Base-by-base conservation (phyloP, 352 stramenopile genomes). In the Achlya hypogyna region DNA sequence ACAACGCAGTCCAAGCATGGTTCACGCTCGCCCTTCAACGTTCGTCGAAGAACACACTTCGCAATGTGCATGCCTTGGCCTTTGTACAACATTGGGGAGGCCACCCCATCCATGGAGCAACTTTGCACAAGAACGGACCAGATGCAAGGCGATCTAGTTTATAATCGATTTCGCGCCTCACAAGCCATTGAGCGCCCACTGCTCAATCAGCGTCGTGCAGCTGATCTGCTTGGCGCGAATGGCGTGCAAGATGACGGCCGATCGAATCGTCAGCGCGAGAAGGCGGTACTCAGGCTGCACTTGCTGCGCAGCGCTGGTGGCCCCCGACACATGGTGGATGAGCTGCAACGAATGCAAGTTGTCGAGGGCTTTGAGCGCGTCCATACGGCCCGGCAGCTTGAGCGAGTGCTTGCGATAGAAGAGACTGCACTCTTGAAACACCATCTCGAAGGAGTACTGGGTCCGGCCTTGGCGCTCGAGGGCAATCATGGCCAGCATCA, bases 361-460 rank as follows among this genome's bases (percentile, higher is more conserved):
- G 54, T 89, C 81, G 4, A 91, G 74, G n/a, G 84, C 82, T 69
- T 81, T 78, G 43, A 89, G 82, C 1, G 80, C 79, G 29, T 93
- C 83, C n/a, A 76, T 78, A 34, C 82, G 78, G 22, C 79, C 88
- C 29, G 82, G 83, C 43, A 89, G 72, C 6, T 69, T 45, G 9
- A 89, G 74, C 58, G 90, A 81, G 65, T 91, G 81, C 68, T 89
- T 82, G 22, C 82, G 83, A 54, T 83, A 81, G 52, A 94, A 94
- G n/a, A 77, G 74, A 51, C 88, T 74, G 83, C 85, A 94, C 29
- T 81, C 78, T 52, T 75, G 69, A 59, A 90, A 94, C 20, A 94
- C 79, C 85, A 92, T 94, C 65, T 92, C 85, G 32, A 94, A 75
- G 52, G 85, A 92, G 58, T 86, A 90, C 25, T 86, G 78, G 4